Base-by-base conservation (phyloP, 2,329 filamentous ascomycete genomes). In the Venturia oleaginea region DNA sequence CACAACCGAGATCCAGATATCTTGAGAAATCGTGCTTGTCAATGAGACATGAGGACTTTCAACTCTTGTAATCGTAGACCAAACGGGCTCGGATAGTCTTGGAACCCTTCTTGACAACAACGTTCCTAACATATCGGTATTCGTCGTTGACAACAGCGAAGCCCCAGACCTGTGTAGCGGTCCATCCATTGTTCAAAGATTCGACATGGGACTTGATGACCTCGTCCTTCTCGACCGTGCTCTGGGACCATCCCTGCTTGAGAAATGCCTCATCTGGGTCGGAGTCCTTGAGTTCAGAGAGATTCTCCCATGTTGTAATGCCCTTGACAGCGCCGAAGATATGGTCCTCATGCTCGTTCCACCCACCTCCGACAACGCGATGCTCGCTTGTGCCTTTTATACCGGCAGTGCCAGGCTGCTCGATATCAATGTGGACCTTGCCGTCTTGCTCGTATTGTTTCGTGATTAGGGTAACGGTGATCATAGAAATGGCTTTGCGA, bases 301-400 rank as follows among this genome's bases (percentile, higher is more conserved):
- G 68, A 42, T 76, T 73, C n/a, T 65, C 70, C 72, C 81, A 86
- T 57, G 79, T 76, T 54, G 81, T 84, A 66, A 80, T 81, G 65
- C 88, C 90, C 62, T 79, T 78, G 67, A 94, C 82, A 64, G 77
- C 78, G 65, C 92, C 92, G 74, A 95, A 96, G 68, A 96, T 83
- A 80, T 86, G 87, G 79, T 96, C 91, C 30, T 78, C 78, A 79
- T 92, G 90, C 67, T 84, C 82, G 69, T 88, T 86, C 64, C 76
- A 81, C 30, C 76, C 73, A 77, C 81, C 86, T 72, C 88, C 81
- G 2, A 88, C 74, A 0, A 72, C 76, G 59, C 87, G 82, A 8
- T 76, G 71, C 72, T 90, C 87, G 22, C 77, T 76, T 22, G 82
- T 92, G 70, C 85, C 86, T 71, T 84, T 84, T 67, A 95, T 79